A percentile compares a stretch with the other conserved stretches of the same genome.
phyloP scores from a whole-genome alignment of 176 grass and related monocot genomes.

The Dendrocalamus sinicus region DNA sequence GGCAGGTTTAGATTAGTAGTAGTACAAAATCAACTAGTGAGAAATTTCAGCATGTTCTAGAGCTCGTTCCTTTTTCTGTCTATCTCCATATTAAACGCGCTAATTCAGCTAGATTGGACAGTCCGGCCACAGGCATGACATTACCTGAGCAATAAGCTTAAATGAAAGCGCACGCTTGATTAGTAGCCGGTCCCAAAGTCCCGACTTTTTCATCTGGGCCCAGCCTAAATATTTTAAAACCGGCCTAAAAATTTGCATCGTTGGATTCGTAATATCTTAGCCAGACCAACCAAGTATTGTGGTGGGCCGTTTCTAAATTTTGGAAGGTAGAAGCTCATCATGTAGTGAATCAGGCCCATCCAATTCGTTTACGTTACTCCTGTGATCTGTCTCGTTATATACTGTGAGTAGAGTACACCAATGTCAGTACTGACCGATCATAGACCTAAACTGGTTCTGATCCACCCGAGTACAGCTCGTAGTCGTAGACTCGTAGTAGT shows the following conservation, averaged over 20 bases:
- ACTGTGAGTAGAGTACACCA: not conserved
- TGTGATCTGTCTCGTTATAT: not conserved
- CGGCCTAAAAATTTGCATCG: not conserved
- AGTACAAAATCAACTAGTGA: not conserved
- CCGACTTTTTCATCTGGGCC: not conserved
- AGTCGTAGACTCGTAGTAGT: not conserved
- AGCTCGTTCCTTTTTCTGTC: not conserved
- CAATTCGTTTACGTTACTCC: not conserved
- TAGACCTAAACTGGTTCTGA: no score
- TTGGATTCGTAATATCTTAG: not conserved
- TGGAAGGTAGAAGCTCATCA: not conserved
- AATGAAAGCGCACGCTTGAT: not conserved
- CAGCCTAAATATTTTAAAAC: not conserved
- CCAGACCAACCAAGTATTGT: not conserved
- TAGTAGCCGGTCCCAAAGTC: not conserved
- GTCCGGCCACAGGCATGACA: not conserved
- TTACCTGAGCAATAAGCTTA: not conserved
- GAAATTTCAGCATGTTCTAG: not conserved
- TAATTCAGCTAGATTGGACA: not conserved
- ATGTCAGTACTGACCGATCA: not conserved
- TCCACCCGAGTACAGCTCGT: not conserved
- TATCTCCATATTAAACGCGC: not conserved
- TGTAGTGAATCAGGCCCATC: not conserved
- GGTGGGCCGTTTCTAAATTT: no score
- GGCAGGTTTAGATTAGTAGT: not conserved